Conservation (phyloP, 2,329 filamentous ascomycete species). For the Sarocladiaceae sp. region DNA sequence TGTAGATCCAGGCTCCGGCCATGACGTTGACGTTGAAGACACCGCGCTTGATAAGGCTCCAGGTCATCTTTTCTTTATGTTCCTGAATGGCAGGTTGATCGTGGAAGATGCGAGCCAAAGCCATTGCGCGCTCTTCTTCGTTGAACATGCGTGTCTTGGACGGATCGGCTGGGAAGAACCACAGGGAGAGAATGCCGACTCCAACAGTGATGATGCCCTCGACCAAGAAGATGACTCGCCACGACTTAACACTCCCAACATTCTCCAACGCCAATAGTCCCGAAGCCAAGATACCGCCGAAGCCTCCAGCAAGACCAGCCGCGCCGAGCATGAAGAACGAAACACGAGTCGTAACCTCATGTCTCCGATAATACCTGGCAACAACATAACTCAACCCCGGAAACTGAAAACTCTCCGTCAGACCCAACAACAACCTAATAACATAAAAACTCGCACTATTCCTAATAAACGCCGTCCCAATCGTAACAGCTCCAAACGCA, state of each 20-base stretch:
- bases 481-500: conserved; percentile 50
- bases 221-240: conserved; percentile 61
- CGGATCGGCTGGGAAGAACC: conserved; percentile 48
- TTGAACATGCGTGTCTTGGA: conserved; percentile 44
- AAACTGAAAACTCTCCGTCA: conserved; percentile 55
- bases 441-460: conserved; percentile 42
- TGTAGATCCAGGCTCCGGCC: conserved; percentile 39
- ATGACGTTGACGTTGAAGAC: conserved; percentile 33
- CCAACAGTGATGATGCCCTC: conserved; percentile 52
- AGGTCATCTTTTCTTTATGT: conserved; percentile 39
- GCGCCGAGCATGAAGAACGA: conserved; percentile 51
- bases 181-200: conserved; percentile 41
- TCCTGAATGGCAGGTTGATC: conserved; percentile 33
- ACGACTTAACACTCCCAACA: conserved; percentile 31
- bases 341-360: conserved; percentile 51
- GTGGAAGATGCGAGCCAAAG: conserved; percentile 41
- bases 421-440: conserved; percentile 44
- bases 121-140: conserved; percentile 50
- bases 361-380: conserved; percentile 51
- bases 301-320: conserved; percentile 51
- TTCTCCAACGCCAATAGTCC: conserved; percentile 25
- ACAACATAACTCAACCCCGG: conserved; percentile 54
- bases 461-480: conserved; percentile 50
- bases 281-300: conserved; percentile 52
- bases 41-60: conserved; percentile 45